phyloP scores from a whole-genome alignment of 805 yeast species.

The Saccharomycopsis selenospora region DNA sequence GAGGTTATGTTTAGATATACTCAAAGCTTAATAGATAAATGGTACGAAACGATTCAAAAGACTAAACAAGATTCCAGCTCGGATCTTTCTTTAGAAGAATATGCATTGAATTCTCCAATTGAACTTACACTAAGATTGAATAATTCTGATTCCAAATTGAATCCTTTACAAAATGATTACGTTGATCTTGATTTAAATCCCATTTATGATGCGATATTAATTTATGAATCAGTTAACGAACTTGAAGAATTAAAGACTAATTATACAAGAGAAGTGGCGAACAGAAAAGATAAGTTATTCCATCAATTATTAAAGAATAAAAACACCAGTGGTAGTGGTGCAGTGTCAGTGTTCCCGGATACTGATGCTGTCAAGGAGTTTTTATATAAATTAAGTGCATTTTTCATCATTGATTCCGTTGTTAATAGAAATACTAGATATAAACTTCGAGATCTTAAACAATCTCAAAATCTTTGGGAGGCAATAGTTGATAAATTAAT shows the following conservation, averaged over 20 bases:
- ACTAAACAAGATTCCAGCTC: neutral
- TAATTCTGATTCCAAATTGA: conserved; percentile 41
- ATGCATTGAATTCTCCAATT: conserved; percentile 78
- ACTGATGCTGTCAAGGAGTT: conserved; percentile 46
- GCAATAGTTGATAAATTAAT: conserved; percentile 51
- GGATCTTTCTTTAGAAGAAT: conserved; percentile 41
- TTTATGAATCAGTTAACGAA: conserved; percentile 68
- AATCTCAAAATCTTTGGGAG: conserved; percentile 68
- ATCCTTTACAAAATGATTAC: conserved; percentile 42
- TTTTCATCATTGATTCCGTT: conserved; percentile 67
- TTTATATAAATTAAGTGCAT: conserved; percentile 61
- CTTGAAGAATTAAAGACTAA: conserved; percentile 51
- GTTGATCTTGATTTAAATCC: conserved; percentile 56
- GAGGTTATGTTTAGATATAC: conserved; percentile 47
- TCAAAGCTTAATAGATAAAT: conserved; percentile 47
- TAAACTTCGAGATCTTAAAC: conserved; percentile 48
- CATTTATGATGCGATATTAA: conserved; percentile 74
- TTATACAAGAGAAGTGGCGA: conserved; percentile 63
- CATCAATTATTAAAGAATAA: conserved; percentile 48
- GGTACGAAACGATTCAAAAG: conserved; percentile 44
- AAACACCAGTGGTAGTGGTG: conserved; percentile 22
- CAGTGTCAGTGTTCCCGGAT: conserved; percentile 28
- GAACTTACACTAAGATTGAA: conserved; percentile 60
- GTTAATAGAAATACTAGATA: conserved; percentile 57
- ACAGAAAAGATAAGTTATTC: conserved; percentile 62